Evolutionary conservation across 768 basidiomycete genomes (phyloP), one percentile per base, ranked within the genome.

Genomic region (Phylloporus sp.): DNA sequence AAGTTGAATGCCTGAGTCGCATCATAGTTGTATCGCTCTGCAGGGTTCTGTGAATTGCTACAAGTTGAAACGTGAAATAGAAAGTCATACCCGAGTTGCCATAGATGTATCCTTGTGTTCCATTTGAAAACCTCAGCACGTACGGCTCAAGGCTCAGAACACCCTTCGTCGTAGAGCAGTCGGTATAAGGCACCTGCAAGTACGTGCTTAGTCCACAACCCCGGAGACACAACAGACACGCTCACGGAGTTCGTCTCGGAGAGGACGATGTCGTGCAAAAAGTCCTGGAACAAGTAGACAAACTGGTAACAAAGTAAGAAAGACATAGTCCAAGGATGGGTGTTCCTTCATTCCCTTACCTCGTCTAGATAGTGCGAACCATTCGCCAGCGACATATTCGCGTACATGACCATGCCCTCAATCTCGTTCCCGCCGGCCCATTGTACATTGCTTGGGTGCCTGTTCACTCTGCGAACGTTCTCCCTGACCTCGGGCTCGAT

Each of bases 1-100:
- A 79, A 74, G 49, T 78, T 71, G 59, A 81, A 80, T 0, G 79
- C 79, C 37, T 68, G 65, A 3, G 64, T 63, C 5, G 73, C 73
- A 51, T 78, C 74, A 52, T 81, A 81, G 54, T 80, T 77, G 61
- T 76, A 82, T 21, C 76, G 73, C 51, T 81, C 79, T 79, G 32
- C 3, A 32, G 7, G 26, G 27, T 18, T 27, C 3, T 14, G 26
- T 36, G 43, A 26, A 15, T 23, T 36, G n/a, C n/a, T n/a, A n/a
- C n/a, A 8, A 20, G 2, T 17, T n/a, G 20, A 22, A 11, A 26
- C 9, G 38, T 5, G 23, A 24, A 18, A 8, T 36, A 20, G 20
- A 9, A 35, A 15, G 4, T 57, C 69, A 7, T 52, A 75, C 77
- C 79, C 42, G 65, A 59, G 47, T 81, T 79, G 5, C 79, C 79